Conservation (phyloP, 306 rosid genomes). For the Trichosanthes cucumerina region DNA sequence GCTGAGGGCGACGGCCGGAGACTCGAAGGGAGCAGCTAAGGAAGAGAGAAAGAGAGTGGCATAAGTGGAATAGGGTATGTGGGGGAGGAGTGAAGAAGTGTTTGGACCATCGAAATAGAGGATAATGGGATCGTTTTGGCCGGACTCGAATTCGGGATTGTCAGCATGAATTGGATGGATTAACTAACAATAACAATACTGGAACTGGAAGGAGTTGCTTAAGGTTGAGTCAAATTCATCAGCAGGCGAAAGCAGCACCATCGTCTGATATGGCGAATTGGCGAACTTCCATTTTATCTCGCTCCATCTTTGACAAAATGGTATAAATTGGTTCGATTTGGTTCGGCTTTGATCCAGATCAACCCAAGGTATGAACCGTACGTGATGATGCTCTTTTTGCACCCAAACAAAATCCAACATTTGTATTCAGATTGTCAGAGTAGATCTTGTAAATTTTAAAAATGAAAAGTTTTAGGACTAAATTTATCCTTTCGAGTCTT, state of each 20-base stretch:
- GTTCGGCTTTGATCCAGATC: neutral
- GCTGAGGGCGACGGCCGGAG: neutral
- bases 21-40: neutral
- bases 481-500: no score
- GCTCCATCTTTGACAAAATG: neutral
- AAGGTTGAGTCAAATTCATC: no score
- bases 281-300: neutral
- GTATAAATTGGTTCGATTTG: neutral
- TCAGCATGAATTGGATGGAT: neutral
- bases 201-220: neutral
- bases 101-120: neutral
- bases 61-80: neutral
- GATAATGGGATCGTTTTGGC: neutral
- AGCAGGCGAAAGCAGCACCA: neutral
- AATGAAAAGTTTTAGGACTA: no score
- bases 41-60: neutral
- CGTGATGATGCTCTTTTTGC: no score
- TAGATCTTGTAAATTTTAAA: no score
- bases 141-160: neutral
- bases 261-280: neutral
- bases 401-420: no score
- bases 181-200: neutral
- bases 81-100: constrained; percentile 1
- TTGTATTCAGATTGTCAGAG: no score
- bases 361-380: no score